Percentiles rank a stretch among this genome's conserved stretches.
Evolutionary conservation across 352 stramenopile genomes (phyloP).

Genomic region (Pythium utonaiense): DNA sequence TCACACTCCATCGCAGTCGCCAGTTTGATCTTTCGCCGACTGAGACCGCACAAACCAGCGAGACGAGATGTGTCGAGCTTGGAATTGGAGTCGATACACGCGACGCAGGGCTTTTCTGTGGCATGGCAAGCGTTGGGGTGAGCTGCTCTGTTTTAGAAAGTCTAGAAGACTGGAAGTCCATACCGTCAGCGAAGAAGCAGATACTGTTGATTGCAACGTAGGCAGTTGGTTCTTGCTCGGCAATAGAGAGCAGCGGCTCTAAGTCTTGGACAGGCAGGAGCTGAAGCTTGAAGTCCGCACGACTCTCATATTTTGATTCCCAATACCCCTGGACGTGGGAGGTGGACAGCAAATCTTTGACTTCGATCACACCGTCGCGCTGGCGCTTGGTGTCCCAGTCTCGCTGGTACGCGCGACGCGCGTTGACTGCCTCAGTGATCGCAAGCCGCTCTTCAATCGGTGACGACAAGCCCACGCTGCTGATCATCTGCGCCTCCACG

Average conservation of each 20-base stretch:
- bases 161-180: no score
- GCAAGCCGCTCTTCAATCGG: constrained; percentile 21
- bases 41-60: constrained; percentile 42
- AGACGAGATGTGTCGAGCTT: constrained; percentile 63
- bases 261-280: constrained; percentile 38
- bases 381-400: constrained; percentile 26
- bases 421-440: constrained; percentile 21
- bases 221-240: constrained; percentile 16
- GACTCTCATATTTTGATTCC: constrained; percentile 3
- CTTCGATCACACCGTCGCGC: not conserved
- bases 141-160: not conserved
- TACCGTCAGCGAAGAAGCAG: constrained; percentile 71
- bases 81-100: constrained; percentile 49
- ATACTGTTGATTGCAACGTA: constrained; percentile 68
- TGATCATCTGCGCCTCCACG: constrained; percentile 20
- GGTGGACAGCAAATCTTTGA: constrained; percentile 25
- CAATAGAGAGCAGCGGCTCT: constrained; percentile 27
- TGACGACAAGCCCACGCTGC: constrained; percentile 26
- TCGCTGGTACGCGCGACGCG: constrained; percentile 30
- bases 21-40: constrained; percentile 64
- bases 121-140: not conserved
- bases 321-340: constrained; percentile 35
- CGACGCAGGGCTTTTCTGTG: constrained; percentile 48
- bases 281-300: constrained; percentile 10
- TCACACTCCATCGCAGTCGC: constrained; percentile 55